A percentile compares a stretch with the other conserved stretches of the same genome.
Evolutionary conservation across 2,329 filamentous ascomycete species (phyloP).

Genomic region (Coniochaeta sp.): DNA sequence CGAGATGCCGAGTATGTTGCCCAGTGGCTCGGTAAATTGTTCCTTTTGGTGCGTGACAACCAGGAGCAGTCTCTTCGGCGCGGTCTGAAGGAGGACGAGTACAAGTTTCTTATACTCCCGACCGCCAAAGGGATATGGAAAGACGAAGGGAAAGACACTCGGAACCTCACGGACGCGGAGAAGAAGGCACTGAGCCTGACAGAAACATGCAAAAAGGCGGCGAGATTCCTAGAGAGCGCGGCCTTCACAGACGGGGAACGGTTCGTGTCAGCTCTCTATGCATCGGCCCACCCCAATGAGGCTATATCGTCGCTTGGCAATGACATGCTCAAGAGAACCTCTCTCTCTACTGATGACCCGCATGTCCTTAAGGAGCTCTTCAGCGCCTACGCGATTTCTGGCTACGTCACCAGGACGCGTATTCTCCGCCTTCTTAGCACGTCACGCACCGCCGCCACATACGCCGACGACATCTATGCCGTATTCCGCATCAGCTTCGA

Average conservation of each 20-base stretch:
- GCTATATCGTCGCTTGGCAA: constrained; percentile 79
- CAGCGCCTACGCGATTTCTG: constrained; percentile 62
- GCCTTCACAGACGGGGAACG: constrained; percentile 79
- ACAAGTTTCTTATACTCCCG: constrained; percentile 59
- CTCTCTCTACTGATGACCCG: constrained; percentile 64
- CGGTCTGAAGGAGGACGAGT: constrained; percentile 58
- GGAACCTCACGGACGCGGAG: neutral
- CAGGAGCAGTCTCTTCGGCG: constrained; percentile 17
- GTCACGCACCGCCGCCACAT: constrained; percentile 65
- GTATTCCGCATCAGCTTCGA: constrained; percentile 41
- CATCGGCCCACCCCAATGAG: constrained; percentile 74
- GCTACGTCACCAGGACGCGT: constrained; percentile 67
- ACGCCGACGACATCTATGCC: constrained; percentile 58
- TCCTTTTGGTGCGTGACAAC: constrained; percentile 36
- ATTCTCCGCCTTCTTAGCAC: constrained; percentile 70
- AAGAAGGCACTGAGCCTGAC: constrained; percentile 47
- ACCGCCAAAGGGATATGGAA: constrained; percentile 38
- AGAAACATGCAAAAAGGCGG: constrained; percentile 61
- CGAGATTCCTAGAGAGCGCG: constrained; percentile 72
- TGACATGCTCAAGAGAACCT: constrained; percentile 76
- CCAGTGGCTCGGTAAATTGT: constrained; percentile 66
- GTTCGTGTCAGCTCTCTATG: constrained; percentile 76
- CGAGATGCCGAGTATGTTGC: constrained; percentile 70
- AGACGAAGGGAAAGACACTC: neutral
- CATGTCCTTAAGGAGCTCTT: constrained; percentile 60